Base-by-base conservation (phyloP, 2,329 filamentous ascomycete species). In the Aschersonia sp. region DNA sequence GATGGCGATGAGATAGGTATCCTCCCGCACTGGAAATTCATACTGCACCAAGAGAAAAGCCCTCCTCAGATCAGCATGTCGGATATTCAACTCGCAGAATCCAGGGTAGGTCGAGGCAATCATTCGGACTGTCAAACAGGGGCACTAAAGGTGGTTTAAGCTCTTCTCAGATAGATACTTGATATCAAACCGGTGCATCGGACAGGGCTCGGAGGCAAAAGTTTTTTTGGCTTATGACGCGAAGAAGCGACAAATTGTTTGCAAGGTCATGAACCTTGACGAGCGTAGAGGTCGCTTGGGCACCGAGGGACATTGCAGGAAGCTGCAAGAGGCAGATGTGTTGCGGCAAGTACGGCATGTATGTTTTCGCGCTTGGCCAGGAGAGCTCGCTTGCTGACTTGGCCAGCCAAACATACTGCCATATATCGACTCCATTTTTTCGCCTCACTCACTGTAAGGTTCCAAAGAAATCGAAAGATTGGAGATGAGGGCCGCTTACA, bases 181-280 rank as follows among this genome's bases (percentile, higher is more conserved):
- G 0, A 47, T 69, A 32, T 61, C 62, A 5, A 51, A 59, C 9
- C 59, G 60, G 10, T 63, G 64, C 41, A 58, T 69, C 7, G 66
- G 66, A 2, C 54, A 60, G 35, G 66, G 66, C 2, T 57, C 61
- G 29, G 63, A 68, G 49, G 66, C 59, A 11, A 51, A 55, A 12
- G 64, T 68, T 10, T 64, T 62, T 44, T 54, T 68, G 6, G 62
- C 66, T 6, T 58, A 71, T 3, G 70, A 84, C 12, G 58, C 65
- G 30, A 75, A 72, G 0, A 67, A 70, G 39, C 70, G 69, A 48
- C 83, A 87, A 55, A 53, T 85, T 22, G 81, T 81, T 9, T 87
- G 83, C 66, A 87, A 87, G 55, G 62, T 85, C 7, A 66, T 84
- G 46, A 66, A 75, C 47, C 55, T 83, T 2, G 64, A 66, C 32